Conservation (phyloP, 2,329 filamentous ascomycete genomes). For the Cryphonectria radicalis region DNA sequence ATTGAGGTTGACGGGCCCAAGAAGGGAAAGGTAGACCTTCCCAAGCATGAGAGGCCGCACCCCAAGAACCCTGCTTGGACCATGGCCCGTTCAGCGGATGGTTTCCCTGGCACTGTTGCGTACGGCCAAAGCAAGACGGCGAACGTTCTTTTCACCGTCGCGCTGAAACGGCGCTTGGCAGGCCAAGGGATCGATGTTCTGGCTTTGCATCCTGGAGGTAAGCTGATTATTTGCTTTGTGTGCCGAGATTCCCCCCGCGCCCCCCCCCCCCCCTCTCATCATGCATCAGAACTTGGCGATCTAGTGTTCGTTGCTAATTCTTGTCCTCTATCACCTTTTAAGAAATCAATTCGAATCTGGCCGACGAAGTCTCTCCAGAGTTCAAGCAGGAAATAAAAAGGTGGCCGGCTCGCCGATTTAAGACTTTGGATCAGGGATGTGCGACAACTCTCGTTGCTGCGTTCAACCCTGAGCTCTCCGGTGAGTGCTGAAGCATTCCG, state of each 20-base stretch:
- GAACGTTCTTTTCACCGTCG: slow-evolving; percentile 46
- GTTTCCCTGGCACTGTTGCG: slow-evolving; percentile 32
- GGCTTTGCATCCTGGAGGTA: slow-evolving; percentile 33
- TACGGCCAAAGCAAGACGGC: slow-evolving; percentile 54
- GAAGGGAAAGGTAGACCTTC: not conserved
- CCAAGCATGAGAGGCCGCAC: slow-evolving; percentile 21
- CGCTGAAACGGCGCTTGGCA: slow-evolving; percentile 11
- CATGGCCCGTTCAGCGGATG: not conserved
- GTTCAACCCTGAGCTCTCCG: slow-evolving; percentile 39
- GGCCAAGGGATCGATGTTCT: slow-evolving; percentile 28
- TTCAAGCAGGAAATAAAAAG: slow-evolving; percentile 29
- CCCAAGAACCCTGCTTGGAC: slow-evolving; percentile 13
- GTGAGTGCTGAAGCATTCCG: not conserved
- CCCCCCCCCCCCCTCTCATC: too few relatives aligned
- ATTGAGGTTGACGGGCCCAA: slow-evolving; percentile 21
- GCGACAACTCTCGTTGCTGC: slow-evolving; percentile 48
- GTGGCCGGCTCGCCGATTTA: slow-evolving; percentile 34
- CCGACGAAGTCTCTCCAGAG: slow-evolving; percentile 18
- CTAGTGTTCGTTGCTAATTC: slow-evolving; percentile 15
- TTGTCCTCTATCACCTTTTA: slow-evolving; percentile 26
- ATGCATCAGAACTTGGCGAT: not conserved
- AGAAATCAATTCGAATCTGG: slow-evolving; percentile 28
- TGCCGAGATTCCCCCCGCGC: not conserved
- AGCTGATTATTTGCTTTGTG: slow-evolving; percentile 21
- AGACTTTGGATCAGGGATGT: slow-evolving; percentile 46